phyloP scores from a whole-genome alignment of 2,329 filamentous ascomycete genomes.

The Ophiostoma perfectum region DNA sequence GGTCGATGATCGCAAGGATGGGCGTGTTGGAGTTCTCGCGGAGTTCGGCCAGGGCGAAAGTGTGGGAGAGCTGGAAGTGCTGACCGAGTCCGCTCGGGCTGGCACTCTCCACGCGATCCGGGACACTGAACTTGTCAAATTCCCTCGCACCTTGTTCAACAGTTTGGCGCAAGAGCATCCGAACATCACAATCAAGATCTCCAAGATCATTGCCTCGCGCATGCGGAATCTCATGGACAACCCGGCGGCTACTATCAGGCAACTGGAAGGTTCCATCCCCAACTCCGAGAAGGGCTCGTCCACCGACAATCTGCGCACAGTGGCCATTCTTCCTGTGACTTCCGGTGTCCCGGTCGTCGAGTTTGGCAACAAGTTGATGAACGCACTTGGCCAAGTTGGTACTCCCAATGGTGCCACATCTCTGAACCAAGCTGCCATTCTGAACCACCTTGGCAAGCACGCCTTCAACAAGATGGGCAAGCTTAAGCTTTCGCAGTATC shows the following conservation, averaged over 20 bases:
- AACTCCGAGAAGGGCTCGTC: conserved; percentile 68
- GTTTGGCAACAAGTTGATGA: conserved; percentile 84
- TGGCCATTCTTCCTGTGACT: conserved; percentile 86
- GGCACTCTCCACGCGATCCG: conserved; percentile 92
- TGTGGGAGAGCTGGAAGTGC: conserved; percentile 91
- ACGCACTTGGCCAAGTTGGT: conserved; percentile 82
- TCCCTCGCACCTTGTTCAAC: conserved; percentile 93
- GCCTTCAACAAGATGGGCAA: conserved; percentile 98
- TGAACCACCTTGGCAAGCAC: conserved; percentile 91
- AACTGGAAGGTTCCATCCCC: conserved; percentile 53
- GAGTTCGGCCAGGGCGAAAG: conserved; percentile 98
- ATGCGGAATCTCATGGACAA: conserved; percentile 88
- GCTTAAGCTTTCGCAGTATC: conserved; percentile 87
- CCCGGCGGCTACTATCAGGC: conserved; percentile 58
- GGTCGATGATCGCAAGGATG: conserved; percentile 74
- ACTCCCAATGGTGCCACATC: conserved; percentile 85
- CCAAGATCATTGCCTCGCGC: conserved; percentile 92
- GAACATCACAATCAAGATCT: conserved; percentile 97
- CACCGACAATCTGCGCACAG: conserved; percentile 85
- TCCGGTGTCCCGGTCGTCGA: conserved; percentile 90
- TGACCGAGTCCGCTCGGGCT: conserved; percentile 88
- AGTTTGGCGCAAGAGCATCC: conserved; percentile 95
- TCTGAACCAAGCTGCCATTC: conserved; percentile 85
- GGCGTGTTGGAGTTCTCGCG: conserved; percentile 76
- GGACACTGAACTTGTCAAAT: conserved; percentile 93